Percentiles rank a stretch among this genome's conserved stretches.
Conservation (phyloP, 2,329 filamentous ascomycete genomes). For the Trichoderma cornu-damae region DNA sequence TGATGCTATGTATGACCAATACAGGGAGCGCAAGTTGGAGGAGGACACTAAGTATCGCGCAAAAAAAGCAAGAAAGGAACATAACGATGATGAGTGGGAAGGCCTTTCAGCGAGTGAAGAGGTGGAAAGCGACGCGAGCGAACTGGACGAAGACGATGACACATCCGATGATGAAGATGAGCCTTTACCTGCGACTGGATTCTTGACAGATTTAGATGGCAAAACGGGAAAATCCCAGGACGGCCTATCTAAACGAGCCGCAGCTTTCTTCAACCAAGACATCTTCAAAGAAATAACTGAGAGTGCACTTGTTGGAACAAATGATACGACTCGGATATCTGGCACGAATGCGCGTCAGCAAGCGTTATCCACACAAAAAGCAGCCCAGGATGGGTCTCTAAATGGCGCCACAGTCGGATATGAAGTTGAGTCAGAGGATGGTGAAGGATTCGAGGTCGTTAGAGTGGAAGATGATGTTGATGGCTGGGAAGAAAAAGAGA, state of each 20-base stretch:
- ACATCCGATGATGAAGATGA: constrained; percentile 35
- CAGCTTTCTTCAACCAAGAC: constrained; percentile 89
- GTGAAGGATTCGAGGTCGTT: constrained; percentile 54
- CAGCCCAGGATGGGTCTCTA: neutral
- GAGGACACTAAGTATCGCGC: constrained; percentile 82
- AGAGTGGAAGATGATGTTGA: constrained; percentile 48
- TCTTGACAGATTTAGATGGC: constrained; percentile 36
- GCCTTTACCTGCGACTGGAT: constrained; percentile 23
- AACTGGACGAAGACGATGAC: constrained; percentile 54
- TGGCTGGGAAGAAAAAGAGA: constrained; percentile 63
- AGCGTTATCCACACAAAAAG: neutral
- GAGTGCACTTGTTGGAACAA: constrained; percentile 54
- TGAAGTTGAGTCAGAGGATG: constrained; percentile 1
- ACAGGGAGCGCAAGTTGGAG: constrained; percentile 72
- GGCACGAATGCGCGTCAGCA: neutral
- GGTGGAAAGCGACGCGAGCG: constrained; percentile 45
- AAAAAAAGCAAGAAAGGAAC: constrained; percentile 78
- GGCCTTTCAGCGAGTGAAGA: constrained; percentile 69
- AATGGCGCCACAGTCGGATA: neutral
- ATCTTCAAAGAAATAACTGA: constrained; percentile 77
- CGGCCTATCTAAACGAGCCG: constrained; percentile 73
- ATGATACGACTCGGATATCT: constrained; percentile 28
- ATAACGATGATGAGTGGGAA: constrained; percentile 85
- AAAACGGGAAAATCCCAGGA: constrained; percentile 41
- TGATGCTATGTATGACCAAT: constrained; percentile 81